Conservation (phyloP, 495 filamentous ascomycete genomes). For the Lasiosphaeris hirsuta region DNA sequence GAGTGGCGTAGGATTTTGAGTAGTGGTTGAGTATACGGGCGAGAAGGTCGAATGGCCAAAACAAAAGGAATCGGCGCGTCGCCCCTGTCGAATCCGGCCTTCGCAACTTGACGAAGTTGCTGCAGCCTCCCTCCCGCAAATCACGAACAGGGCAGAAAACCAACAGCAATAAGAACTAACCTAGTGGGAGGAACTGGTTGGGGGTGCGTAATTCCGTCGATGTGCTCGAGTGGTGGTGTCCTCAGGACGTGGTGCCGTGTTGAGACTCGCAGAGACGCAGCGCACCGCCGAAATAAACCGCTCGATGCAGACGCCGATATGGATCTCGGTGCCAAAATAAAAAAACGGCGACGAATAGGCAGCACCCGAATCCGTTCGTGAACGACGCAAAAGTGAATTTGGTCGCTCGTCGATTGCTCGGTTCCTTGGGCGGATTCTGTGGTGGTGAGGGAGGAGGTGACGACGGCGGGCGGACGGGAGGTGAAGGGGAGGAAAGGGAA, state of each 20-base stretch:
- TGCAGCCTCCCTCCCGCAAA: too few relatives aligned
- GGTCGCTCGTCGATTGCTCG: slow-evolving; percentile 34
- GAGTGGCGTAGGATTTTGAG: too few relatives aligned
- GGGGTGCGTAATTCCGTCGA: slow-evolving; percentile 15
- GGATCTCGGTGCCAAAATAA: background rate
- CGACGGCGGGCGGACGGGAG: slow-evolving; percentile 20
- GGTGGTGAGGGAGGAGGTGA: slow-evolving; percentile 23
- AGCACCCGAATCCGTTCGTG: slow-evolving; percentile 20
- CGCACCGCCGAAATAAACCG: slow-evolving; percentile 24
- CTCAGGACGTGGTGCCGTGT: slow-evolving; percentile 17
- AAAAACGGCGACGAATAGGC: slow-evolving; percentile 19
- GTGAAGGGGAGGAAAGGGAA: slow-evolving; percentile 22
- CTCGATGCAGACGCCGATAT: slow-evolving; percentile 19
- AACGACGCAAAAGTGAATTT: slow-evolving; percentile 44
- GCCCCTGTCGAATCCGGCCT: too few relatives aligned
- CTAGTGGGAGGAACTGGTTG: slow-evolving; percentile 21
- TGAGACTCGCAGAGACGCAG: slow-evolving; percentile 13
- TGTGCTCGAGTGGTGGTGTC: slow-evolving; percentile 14
- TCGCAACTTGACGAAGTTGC: too few relatives aligned
- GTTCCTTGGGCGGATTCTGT: slow-evolving; percentile 25
- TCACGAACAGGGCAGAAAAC: too few relatives aligned
- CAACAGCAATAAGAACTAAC: slow-evolving; percentile 21
- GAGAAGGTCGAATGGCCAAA: too few relatives aligned
- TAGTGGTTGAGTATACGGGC: too few relatives aligned
- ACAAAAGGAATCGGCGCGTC: too few relatives aligned